Percentiles rank a stretch among this genome's conserved stretches.
Evolutionary conservation across 371 early-diverging fungal genomes (phyloP).

Genomic region (Mucor racemosus): DNA sequence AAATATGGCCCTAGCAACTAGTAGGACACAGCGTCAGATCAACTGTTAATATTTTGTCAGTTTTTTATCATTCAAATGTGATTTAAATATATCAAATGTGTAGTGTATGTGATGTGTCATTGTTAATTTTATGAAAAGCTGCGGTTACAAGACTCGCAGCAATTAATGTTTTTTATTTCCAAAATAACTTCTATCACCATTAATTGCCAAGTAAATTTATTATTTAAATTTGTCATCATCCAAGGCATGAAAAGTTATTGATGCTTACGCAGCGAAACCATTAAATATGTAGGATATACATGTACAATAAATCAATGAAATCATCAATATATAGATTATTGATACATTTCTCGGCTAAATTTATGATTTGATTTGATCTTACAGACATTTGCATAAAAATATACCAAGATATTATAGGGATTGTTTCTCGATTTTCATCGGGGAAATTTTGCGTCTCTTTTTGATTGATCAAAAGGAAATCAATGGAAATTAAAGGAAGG

Average conservation of each 20-base stretch:
- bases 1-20: background rate
- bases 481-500: constrained; percentile 1
- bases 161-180: too few species aligned
- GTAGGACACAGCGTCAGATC: background rate
- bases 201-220: too few species aligned
- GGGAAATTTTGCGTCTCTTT: background rate
- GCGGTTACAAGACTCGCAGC: too few species aligned
- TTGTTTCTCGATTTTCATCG: background rate
- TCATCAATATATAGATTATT: too few species aligned
- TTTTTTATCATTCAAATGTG: background rate
- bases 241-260: too few species aligned
- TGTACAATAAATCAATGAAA: too few species aligned
- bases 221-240: too few species aligned
- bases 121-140: too few species aligned
- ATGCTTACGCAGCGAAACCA: too few species aligned
- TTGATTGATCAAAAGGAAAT: background rate
- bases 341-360: background rate
- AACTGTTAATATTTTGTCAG: background rate
- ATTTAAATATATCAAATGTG: background rate
- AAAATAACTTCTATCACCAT: too few species aligned
- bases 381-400: background rate
- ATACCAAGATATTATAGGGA: background rate
- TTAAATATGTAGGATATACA: too few species aligned
- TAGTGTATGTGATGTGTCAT: background rate
- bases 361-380: background rate